A percentile compares a stretch with the other conserved stretches of the same genome.
These are phyloP conservation scores for Colletotrichum camelliae DNA, from an alignment of 2,329 filamentous ascomycete genomes.

Conservation along the genomic window DNA sequence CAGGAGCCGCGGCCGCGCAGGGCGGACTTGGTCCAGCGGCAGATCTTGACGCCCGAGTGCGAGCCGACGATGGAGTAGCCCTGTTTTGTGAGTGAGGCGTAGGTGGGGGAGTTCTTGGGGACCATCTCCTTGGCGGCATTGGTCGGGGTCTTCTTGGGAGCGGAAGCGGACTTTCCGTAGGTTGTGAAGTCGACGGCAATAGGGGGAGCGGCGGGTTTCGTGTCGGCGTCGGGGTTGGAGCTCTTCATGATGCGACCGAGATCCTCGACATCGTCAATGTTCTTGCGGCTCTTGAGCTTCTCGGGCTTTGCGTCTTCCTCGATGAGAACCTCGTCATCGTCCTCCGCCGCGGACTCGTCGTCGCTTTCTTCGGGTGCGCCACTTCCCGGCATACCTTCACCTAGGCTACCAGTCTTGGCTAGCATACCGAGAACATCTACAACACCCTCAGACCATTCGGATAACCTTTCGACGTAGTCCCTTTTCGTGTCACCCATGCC, in stretches of 20 bases:
- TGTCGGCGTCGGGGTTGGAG: conserved; percentile 39
- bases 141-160: conserved; percentile 48
- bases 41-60: conserved; percentile 96
- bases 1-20: conserved; percentile 92
- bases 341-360: conserved; percentile 70
- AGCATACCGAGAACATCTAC: conserved; percentile 71
- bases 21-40: conserved; percentile 97
- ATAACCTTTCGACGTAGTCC: conserved; percentile 70
- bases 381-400: conserved; percentile 75
- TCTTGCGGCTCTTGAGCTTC: conserved; percentile 39
- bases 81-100: conserved; percentile 90
- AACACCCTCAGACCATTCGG: conserved; percentile 81
- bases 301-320: conserved; percentile 51
- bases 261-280: conserved; percentile 84
- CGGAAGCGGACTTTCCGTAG: conserved; percentile 56
- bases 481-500: conserved; percentile 86
- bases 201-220: conserved; percentile 35
- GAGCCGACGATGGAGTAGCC: conserved; percentile 95
- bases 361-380: conserved; percentile 87
- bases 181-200: conserved; percentile 89
- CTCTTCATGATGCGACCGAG: conserved; percentile 70
- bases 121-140: conserved; percentile 87
- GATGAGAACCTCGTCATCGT: conserved; percentile 58
- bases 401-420: conserved; percentile 63
- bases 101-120: conserved; percentile 86